Percentiles rank a stretch among this genome's conserved stretches.
Evolutionary conservation across 345 rosid species (phyloP).

Genomic region (Arabis alpina): DNA sequence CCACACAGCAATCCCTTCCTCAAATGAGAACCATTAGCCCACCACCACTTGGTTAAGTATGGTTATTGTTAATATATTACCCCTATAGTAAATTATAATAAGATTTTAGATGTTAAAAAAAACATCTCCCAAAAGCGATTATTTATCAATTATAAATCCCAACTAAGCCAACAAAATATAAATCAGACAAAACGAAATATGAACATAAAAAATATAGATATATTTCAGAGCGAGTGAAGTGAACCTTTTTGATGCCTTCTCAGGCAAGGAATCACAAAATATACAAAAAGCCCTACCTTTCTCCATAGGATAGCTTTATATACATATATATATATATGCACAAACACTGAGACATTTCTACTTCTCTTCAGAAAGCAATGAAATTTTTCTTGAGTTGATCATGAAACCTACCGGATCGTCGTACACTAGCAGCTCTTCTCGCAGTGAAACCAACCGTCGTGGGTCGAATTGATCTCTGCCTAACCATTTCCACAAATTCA

Average conservation of each 20-base stretch:
- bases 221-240: background rate
- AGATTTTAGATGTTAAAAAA: too few relatives aligned
- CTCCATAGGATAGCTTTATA: background rate
- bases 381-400: conserved; percentile 42
- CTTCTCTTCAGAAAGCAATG: conserved; percentile 32
- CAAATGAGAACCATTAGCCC: too few relatives aligned
- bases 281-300: conserved; percentile 10
- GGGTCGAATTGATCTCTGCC: conserved; percentile 77
- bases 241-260: background rate
- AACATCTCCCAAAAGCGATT: background rate
- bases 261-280: conserved; percentile 10
- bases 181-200: background rate
- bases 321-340: conserved; percentile 23
- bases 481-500: conserved; percentile 73
- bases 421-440: conserved; percentile 46
- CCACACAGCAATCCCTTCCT: too few relatives aligned
- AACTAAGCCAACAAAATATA: background rate
- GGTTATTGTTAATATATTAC: too few relatives aligned
- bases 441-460: conserved; percentile 89
- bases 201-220: background rate
- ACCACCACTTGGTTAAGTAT: too few relatives aligned
- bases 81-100: too few relatives aligned
- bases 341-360: conserved; percentile 8
- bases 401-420: conserved; percentile 45
- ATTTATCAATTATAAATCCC: background rate